Conservation (phyloP, 169 alveolate genomes). For the Cryptosporidium canis region DNA sequence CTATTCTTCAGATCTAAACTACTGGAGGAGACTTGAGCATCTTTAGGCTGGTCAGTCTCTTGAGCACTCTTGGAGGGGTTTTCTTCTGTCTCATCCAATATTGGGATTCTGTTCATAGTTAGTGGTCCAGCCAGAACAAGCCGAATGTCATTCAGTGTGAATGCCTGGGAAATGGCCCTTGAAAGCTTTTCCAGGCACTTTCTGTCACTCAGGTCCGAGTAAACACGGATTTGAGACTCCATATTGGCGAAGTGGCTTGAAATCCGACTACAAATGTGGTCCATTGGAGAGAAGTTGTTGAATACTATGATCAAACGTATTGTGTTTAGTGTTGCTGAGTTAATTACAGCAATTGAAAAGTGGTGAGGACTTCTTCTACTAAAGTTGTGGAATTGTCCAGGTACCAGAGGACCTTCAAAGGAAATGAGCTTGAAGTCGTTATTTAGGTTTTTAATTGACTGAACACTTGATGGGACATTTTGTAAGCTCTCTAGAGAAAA, state of each 20-base stretch:
- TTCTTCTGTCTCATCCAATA: conserved; percentile 18
- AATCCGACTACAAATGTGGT: conserved; percentile 15
- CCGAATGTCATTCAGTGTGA: conserved; percentile 39
- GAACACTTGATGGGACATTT: conserved; percentile 35
- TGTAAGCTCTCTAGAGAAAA: conserved; percentile 33
- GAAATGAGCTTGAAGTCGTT: conserved; percentile 30
- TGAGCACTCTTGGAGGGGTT: neutral
- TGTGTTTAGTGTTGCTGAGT: conserved; percentile 10
- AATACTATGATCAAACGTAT: conserved; percentile 41
- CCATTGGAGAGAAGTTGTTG: conserved; percentile 35
- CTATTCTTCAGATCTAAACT: neutral
- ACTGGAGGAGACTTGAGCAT: neutral
- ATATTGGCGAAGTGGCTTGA: neutral
- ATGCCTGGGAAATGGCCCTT: conserved; percentile 2
- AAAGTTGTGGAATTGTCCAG: conserved; percentile 11
- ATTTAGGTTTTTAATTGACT: neutral
- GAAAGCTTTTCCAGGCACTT: neutral
- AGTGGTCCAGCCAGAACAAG: conserved; percentile 60
- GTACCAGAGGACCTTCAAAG: neutral
- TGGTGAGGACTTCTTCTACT: neutral
- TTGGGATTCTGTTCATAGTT: conserved; percentile 45
- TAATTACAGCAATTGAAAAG: conserved; percentile 3
- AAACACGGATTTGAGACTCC: neutral
- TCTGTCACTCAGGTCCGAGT: neutral
- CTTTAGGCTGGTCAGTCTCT: neutral